phyloP scores from a whole-genome alignment of 2,329 filamentous ascomycete species.

The Aspergillus calidoustus region DNA sequence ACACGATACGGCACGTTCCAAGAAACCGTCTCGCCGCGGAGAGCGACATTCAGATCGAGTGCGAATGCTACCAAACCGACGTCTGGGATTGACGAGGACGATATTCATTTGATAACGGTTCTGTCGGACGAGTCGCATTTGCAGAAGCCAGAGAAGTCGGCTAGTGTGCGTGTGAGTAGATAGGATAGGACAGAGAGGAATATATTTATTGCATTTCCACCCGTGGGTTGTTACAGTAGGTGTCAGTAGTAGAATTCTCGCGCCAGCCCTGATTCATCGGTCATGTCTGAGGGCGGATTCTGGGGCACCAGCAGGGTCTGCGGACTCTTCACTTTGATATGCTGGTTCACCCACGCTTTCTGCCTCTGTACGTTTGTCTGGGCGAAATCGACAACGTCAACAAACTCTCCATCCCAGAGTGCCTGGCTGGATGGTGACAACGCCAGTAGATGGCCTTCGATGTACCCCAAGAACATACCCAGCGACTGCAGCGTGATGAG shows the following conservation, averaged over 20 bases:
- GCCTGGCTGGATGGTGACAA: slow-evolving; percentile 38
- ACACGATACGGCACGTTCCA: background rate
- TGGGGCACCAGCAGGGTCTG: slow-evolving; percentile 44
- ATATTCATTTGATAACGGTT: background rate
- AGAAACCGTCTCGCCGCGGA: background rate
- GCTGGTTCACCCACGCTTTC: slow-evolving; percentile 38
- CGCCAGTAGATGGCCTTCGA: slow-evolving; percentile 35
- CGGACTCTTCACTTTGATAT: slow-evolving; percentile 39
- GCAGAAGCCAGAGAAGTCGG: background rate
- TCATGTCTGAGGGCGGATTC: slow-evolving; percentile 10
- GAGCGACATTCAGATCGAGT: background rate
- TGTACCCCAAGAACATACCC: slow-evolving; percentile 38
- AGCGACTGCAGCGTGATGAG: slow-evolving; percentile 37
- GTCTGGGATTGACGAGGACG: background rate
- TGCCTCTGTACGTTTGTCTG: slow-evolving; percentile 30
- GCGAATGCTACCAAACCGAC: background rate
- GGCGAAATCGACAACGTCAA: slow-evolving; percentile 29
- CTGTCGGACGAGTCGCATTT: background rate
- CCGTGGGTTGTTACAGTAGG: background rate
- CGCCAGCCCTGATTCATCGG: background rate
- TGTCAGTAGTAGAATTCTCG: slow-evolving; percentile 3
- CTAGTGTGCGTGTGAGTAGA: background rate
- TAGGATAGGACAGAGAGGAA: background rate
- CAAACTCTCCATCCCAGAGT: slow-evolving; percentile 42
- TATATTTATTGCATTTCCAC: background rate